Evolutionary conservation across 805 yeast species (phyloP).

Genomic region (Limtongozyma cylindracea): DNA sequence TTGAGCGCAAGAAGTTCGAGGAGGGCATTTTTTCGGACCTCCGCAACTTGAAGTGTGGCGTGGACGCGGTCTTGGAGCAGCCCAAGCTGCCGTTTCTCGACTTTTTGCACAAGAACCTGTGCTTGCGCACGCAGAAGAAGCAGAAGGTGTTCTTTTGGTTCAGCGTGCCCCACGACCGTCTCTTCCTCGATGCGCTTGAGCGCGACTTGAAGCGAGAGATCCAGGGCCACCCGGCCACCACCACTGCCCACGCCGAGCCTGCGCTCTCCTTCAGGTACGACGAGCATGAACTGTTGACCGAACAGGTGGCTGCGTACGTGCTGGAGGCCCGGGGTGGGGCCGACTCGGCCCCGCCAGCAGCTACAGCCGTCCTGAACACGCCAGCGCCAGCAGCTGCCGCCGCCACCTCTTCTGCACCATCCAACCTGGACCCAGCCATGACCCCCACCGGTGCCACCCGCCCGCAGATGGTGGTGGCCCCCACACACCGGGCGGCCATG

Average conservation of each 20-base stretch:
- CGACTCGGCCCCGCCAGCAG: constrained; percentile 9
- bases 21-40: constrained; percentile 89
- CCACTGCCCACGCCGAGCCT: constrained; percentile 52
- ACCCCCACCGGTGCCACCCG: not conserved
- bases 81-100: constrained; percentile 72
- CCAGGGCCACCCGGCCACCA: constrained; percentile 35
- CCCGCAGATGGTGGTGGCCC: too few species aligned
- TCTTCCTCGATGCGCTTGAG: constrained; percentile 84
- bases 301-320: constrained; percentile 20
- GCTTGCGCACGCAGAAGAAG: constrained; percentile 84
- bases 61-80: constrained; percentile 67
- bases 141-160: constrained; percentile 96
- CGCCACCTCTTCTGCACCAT: constrained; percentile 1
- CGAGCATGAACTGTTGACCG: constrained; percentile 1
- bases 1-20: constrained; percentile 83
- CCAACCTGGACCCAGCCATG: constrained; percentile 1
- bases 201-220: constrained; percentile 70
- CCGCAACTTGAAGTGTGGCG: constrained; percentile 64
- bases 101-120: constrained; percentile 63
- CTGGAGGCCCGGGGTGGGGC: constrained; percentile 27
- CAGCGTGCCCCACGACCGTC: constrained; percentile 78
- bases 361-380: constrained; percentile 1
- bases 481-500: too few species aligned
- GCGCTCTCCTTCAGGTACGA: constrained; percentile 44
- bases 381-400: constrained; percentile 4